Conservation (phyloP, 2,329 filamentous ascomycete species). For the Karstenula rhodostoma region DNA sequence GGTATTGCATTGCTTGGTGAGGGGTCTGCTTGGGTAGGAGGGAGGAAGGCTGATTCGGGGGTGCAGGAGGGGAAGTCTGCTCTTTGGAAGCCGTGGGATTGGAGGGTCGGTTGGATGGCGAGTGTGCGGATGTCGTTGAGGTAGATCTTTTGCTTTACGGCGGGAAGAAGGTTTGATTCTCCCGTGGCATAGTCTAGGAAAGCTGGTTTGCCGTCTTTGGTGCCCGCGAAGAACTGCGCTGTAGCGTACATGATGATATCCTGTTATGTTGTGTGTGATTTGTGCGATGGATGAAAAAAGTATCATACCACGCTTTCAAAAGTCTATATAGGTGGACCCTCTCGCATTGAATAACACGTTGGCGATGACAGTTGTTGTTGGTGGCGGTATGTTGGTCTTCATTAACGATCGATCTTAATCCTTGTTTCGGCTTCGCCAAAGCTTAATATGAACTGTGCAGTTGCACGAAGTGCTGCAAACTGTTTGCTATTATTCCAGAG, state of each 20-base stretch:
- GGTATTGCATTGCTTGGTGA: not conserved
- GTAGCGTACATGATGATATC: slow-evolving; percentile 7
- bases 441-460: not conserved
- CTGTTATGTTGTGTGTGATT: not conserved
- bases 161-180: slow-evolving; percentile 9
- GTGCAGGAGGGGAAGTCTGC: not conserved
- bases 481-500: not conserved
- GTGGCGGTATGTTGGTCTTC: slow-evolving; percentile 9
- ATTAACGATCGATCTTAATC: not conserved
- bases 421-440: not conserved
- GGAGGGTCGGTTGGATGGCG: not conserved
- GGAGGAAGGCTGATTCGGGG: slow-evolving; percentile 1
- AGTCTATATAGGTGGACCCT: not conserved
- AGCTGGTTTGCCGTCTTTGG: slow-evolving; percentile 9
- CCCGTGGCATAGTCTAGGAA: slow-evolving; percentile 9
- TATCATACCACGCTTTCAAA: not conserved
- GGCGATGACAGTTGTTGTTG: not conserved
- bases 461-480: not conserved
- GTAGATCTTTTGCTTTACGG: slow-evolving; percentile 3
- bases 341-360: slow-evolving; percentile 1
- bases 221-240: slow-evolving; percentile 5
- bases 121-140: slow-evolving; percentile 8
- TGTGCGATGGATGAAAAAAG: not conserved
- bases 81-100: not conserved
- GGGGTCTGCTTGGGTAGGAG: not conserved